Conservation (phyloP, 1,139 yeast species). For the Taphrina communis region DNA sequence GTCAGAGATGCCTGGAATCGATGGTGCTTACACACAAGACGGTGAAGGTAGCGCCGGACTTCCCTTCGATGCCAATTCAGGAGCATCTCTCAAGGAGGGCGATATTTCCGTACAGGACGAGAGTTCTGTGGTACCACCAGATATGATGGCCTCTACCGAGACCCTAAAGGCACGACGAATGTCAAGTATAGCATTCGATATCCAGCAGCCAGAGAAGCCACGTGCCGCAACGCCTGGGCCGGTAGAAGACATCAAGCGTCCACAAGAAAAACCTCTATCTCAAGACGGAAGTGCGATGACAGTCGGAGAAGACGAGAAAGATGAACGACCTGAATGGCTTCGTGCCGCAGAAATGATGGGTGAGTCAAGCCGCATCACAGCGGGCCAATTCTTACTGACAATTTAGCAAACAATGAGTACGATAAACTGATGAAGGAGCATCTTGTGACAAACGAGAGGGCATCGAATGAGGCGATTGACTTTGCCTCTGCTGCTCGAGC, state of each 20-base stretch:
- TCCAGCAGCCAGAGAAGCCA: conserved; percentile 25
- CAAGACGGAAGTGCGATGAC: conserved; percentile 26
- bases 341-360: conserved; percentile 41
- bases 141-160: conserved; percentile 32
- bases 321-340: conserved; percentile 40
- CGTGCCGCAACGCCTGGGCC: conserved; percentile 23
- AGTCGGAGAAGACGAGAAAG: conserved; percentile 22
- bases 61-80: conserved; percentile 39
- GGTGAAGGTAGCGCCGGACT: conserved; percentile 44
- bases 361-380: neutral
- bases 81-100: conserved; percentile 25
- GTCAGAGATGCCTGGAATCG: conserved; percentile 19
- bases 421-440: conserved; percentile 23
- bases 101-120: conserved; percentile 34
- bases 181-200: conserved; percentile 24
- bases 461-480: conserved; percentile 24
- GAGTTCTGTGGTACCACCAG: conserved; percentile 21
- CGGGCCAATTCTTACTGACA: neutral
- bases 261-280: conserved; percentile 13
- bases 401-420: conserved; percentile 30
- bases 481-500: conserved; percentile 38
- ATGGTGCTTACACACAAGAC: conserved; percentile 39
- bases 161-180: conserved; percentile 22
- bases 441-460: conserved; percentile 28
- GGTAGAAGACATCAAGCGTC: conserved; percentile 28